Conservation (phyloP, 202 grass and related monocot species). For the Brachypodium distachyon region DNA sequence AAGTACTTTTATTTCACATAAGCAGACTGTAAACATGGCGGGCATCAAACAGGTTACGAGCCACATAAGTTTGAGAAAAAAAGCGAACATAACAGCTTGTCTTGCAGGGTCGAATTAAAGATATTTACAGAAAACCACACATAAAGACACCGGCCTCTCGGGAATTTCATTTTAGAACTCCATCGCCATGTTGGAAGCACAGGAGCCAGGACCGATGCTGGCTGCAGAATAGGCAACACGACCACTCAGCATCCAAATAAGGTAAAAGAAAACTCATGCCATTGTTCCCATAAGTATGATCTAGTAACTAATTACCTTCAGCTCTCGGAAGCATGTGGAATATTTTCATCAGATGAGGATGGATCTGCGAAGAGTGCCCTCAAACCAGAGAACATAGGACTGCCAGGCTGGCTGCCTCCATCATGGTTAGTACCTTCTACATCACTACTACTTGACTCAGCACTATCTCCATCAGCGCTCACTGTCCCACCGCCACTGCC, state of each 20-base stretch:
- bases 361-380: conserved; percentile 35
- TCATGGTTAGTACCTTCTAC: conserved; percentile 13
- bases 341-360: conserved; percentile 36
- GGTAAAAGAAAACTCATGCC: neutral
- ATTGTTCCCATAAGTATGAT: neutral
- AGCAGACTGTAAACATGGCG: conserved; percentile 10
- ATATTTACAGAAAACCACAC: conserved; percentile 38
- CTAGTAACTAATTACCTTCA: conserved; percentile 32
- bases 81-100: conserved; percentile 21
- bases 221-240: conserved; percentile 15
- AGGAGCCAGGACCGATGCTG: neutral
- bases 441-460: conserved; percentile 21
- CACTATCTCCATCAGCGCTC: conserved; percentile 14
- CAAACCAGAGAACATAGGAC: conserved; percentile 35
- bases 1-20: conserved; percentile 31
- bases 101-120: neutral
- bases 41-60: conserved; percentile 26
- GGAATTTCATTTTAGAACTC: conserved; percentile 15
- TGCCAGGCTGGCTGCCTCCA: conserved; percentile 7
- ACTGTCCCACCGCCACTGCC: conserved; percentile 11
- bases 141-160: conserved; percentile 18
- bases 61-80: conserved; percentile 19
- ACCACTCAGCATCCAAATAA: neutral
- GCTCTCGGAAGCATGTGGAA: conserved; percentile 12
- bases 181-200: neutral